Evolutionary conservation across 148 eudicot species (phyloP), one percentile per base, ranked within the genome.

Genomic region (Cornus suecica): DNA sequence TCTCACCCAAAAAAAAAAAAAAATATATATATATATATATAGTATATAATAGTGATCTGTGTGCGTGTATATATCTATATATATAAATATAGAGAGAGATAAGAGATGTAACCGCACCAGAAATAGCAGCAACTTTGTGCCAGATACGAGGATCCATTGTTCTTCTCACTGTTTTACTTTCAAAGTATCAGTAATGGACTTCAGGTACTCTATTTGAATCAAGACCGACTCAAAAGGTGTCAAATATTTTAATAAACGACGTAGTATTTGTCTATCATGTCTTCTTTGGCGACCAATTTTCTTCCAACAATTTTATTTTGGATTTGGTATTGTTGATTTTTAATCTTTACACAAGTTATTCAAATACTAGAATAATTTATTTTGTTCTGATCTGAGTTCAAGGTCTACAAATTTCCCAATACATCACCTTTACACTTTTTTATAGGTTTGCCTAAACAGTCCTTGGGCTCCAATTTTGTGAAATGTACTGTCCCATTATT

Each of bases 81-180:
- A 14, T 14, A 10, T 8, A 28, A 8, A 72, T 18, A 30, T 28
- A 20, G 62, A 67, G 45, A 56, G 66, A 70, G 73, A 52, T 28
- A 52, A 51, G 15, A 42, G 34, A 27, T 52, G 70, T 32, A 25
- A 32, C 3, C 18, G 2, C 79, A 90, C 97, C 94, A 68, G 97
- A 94, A 42, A 88, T 7, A 78, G 89, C 97, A 77, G 98, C 94
- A 45, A 87, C 86, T 79, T 91, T 94, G 90, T 94, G 98, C 98
- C 97, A 94, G 11, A 88, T 58, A 34, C 70, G 90, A 82, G 94
- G 91, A 83, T 92, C 82, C 97, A 88, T 87, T 72, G 41, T 79
- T 26, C 34, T 79, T 74, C 62, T 58, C 70, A 24, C 41, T 22
- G 26, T 28, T 6, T 2, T 58, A 77, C 37, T 61, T 45, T 56